Evolutionary conservation across 495 filamentous ascomycete genomes (phyloP).

Genomic region (Aspergillus hancockii): DNA sequence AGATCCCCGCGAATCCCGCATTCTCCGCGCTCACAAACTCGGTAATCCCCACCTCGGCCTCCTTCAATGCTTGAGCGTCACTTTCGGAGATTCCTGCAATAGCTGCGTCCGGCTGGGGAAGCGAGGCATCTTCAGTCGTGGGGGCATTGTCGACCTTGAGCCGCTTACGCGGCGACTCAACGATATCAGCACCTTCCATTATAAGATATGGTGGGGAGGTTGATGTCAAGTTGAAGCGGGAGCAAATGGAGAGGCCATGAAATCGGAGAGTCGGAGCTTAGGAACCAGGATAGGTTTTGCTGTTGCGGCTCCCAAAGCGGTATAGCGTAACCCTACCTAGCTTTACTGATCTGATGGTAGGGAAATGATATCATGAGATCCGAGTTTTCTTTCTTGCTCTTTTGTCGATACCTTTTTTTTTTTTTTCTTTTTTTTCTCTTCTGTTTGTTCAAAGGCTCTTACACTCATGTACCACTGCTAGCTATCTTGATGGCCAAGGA

Average conservation of each 20-base stretch:
- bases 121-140: slow-evolving; percentile 19
- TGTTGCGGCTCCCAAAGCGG: slow-evolving; percentile 7
- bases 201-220: slow-evolving; percentile 11
- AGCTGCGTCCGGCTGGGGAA: slow-evolving; percentile 16
- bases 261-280: not conserved
- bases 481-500: no score
- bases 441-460: no score
- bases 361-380: not conserved
- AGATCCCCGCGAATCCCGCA: slow-evolving; percentile 53
- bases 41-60: slow-evolving; percentile 56
- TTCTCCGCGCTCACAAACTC: slow-evolving; percentile 52
- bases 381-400: no score
- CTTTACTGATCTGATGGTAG: not conserved
- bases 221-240: slow-evolving; percentile 12
- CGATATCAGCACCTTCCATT: slow-evolving; percentile 43
- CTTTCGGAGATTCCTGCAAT: slow-evolving; percentile 16
- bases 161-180: slow-evolving; percentile 47
- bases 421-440: no score
- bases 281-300: not conserved
- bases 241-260: not conserved
- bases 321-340: slow-evolving; percentile 14
- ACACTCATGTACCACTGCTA: no score
- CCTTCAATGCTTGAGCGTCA: slow-evolving; percentile 41
- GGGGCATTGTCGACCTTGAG: slow-evolving; percentile 39
- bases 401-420: no score